Conservation (phyloP, 768 basidiomycete genomes). For the Lactarius hengduanensis region DNA sequence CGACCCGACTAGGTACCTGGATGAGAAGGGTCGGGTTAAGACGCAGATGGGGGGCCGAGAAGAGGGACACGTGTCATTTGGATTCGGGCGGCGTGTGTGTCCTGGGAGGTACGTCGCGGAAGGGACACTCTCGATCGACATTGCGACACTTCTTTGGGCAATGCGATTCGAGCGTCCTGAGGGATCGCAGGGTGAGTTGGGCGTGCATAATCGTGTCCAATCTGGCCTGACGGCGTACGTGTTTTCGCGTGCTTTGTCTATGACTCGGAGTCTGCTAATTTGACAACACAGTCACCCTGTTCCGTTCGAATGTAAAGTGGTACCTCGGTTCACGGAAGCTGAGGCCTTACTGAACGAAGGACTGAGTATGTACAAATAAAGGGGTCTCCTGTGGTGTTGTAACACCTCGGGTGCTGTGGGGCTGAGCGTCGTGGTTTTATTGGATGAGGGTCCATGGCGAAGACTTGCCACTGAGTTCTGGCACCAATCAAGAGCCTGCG, state of each 20-base stretch:
- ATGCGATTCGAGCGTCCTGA: conserved; percentile 23
- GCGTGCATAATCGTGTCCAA: neutral
- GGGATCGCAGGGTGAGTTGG: conserved; percentile 9
- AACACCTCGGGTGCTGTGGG: too few relatives aligned
- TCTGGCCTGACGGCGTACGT: conserved; percentile 19
- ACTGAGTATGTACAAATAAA: neutral
- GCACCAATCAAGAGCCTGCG: too few relatives aligned
- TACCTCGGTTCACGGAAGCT: conserved; percentile 23
- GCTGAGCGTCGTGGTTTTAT: too few relatives aligned
- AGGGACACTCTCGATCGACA: conserved; percentile 34
- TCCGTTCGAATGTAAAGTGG: conserved; percentile 21
- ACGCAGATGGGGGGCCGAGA: conserved; percentile 31
- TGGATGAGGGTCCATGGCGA: too few relatives aligned
- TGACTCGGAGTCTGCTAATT: conserved; percentile 6
- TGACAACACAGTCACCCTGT: conserved; percentile 11
- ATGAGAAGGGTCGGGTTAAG: conserved; percentile 7
- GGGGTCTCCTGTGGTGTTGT: too few relatives aligned
- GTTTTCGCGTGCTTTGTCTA: neutral
- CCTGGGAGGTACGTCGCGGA: conserved; percentile 36
- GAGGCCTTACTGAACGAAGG: neutral
- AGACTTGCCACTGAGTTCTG: too few relatives aligned
- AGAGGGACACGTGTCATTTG: conserved; percentile 32
- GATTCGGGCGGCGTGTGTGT: conserved; percentile 36
- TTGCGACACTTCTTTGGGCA: conserved; percentile 35
- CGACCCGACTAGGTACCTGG: conserved; percentile 4